These are phyloP conservation scores for Neofusicoccum parvum DNA, from an alignment of 2,329 filamentous ascomycete genomes.

Conservation along the genomic window DNA sequence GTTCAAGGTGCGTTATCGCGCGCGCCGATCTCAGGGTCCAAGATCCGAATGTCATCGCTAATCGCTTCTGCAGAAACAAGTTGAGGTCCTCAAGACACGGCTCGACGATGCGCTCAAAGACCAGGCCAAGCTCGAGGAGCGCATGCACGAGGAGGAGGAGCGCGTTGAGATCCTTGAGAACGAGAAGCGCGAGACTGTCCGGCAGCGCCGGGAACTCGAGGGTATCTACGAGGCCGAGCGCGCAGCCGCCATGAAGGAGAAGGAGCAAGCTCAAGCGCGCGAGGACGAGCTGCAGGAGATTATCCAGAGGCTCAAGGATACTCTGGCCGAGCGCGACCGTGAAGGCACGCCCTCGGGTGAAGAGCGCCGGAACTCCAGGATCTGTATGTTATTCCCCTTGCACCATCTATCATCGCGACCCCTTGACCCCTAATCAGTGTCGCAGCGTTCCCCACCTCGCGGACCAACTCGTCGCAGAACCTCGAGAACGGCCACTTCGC, in stretches of 20 bases:
- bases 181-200: conserved; percentile 79
- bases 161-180: conserved; percentile 78
- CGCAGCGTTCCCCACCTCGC: conserved; percentile 38
- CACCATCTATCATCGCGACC: background rate
- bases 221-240: conserved; percentile 90
- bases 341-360: conserved; percentile 48
- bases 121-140: conserved; percentile 85
- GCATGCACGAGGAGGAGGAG: conserved; percentile 82
- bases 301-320: conserved; percentile 90
- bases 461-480: conserved; percentile 59
- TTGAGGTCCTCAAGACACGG: conserved; percentile 79
- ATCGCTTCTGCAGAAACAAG: conserved; percentile 67
- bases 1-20: conserved; percentile 42
- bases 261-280: conserved; percentile 79
- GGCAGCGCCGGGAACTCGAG: conserved; percentile 88
- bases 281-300: conserved; percentile 90
- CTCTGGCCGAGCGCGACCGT: conserved; percentile 72
- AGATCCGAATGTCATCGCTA: background rate
- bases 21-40: background rate
- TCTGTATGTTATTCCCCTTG: conserved; percentile 1
- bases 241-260: conserved; percentile 84
- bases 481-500: conserved; percentile 81
- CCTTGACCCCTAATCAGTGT: conserved; percentile 16
- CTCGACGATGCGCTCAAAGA: conserved; percentile 84
- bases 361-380: conserved; percentile 19